A percentile compares a stretch with the other conserved stretches of the same genome.
These are phyloP conservation scores for Zygoascus bituminiphila DNA, from an alignment of 805 yeast genomes.

Conservation along the genomic window DNA sequence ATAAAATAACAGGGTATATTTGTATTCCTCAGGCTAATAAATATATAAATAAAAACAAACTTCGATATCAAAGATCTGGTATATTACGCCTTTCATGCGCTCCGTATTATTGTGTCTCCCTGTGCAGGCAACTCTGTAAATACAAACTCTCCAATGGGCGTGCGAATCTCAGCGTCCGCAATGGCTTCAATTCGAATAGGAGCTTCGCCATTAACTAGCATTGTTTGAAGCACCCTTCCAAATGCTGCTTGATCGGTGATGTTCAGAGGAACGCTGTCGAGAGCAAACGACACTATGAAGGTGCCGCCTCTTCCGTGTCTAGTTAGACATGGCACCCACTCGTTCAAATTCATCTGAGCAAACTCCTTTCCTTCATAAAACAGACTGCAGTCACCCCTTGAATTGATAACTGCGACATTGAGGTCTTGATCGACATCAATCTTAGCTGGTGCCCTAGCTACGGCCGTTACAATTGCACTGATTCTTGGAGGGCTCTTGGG, in stretches of 20 bases:
- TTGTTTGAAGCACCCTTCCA: constrained; percentile 36
- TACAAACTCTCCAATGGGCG: constrained; percentile 30
- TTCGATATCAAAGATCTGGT: background rate
- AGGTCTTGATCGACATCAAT: constrained; percentile 18
- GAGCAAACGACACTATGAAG: constrained; percentile 32
- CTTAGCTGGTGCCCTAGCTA: constrained; percentile 20
- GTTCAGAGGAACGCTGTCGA: constrained; percentile 37
- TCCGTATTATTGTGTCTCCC: constrained; percentile 18
- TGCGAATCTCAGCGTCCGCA: constrained; percentile 30
- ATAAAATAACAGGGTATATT: background rate
- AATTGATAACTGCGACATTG: constrained; percentile 28
- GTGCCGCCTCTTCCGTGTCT: constrained; percentile 11
- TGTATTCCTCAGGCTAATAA: background rate
- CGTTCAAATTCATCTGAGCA: constrained; percentile 36
- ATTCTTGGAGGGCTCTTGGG: constrained; percentile 17
- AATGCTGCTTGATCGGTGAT: constrained; percentile 37
- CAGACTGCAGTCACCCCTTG: constrained; percentile 38
- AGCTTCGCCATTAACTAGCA: constrained; percentile 36
- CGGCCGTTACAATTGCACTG: constrained; percentile 23
- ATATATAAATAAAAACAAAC: background rate
- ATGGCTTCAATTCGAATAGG: constrained; percentile 31
- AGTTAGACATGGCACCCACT: constrained; percentile 39
- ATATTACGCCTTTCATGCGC: no score
- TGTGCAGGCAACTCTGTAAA: constrained; percentile 16
- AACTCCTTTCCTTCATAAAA: constrained; percentile 35